These are phyloP conservation scores for Didymosphaeria variabile DNA, from an alignment of 2,329 filamentous ascomycete species.

Conservation along the genomic window DNA sequence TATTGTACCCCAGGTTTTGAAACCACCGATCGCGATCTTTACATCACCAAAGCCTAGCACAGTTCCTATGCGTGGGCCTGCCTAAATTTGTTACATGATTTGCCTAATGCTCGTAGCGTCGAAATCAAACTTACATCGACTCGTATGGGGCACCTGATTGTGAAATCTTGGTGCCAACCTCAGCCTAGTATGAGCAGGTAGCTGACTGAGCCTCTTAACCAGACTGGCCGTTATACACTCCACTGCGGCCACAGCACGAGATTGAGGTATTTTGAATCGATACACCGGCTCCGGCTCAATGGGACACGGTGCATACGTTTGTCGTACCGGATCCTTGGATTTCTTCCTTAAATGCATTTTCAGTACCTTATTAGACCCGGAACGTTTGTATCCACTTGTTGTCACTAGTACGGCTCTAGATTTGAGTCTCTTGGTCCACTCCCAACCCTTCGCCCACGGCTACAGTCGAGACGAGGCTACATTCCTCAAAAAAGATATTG, in stretches of 20 bases:
- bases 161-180: neutral
- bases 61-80: neutral
- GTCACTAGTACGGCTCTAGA: no score
- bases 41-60: neutral
- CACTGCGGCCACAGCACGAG: neutral
- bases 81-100: neutral
- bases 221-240: neutral
- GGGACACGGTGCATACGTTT: neutral
- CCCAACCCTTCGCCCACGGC: neutral
- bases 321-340: neutral
- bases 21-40: neutral
- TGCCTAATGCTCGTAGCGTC: neutral
- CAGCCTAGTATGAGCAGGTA: neutral
- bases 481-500: constrained; percentile 19
- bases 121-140: neutral
- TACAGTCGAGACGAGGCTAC: neutral
- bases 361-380: neutral
- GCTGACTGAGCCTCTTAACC: neutral
- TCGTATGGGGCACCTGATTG: neutral
- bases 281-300: neutral
- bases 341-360: neutral
- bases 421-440: no score
- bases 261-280: neutral
- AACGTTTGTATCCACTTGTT: no score
- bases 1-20: neutral